A percentile compares a stretch with the other conserved stretches of the same genome.
phyloP scores from a whole-genome alignment of 129 eudicot genomes.

The Centrapalus pauciflorus region DNA sequence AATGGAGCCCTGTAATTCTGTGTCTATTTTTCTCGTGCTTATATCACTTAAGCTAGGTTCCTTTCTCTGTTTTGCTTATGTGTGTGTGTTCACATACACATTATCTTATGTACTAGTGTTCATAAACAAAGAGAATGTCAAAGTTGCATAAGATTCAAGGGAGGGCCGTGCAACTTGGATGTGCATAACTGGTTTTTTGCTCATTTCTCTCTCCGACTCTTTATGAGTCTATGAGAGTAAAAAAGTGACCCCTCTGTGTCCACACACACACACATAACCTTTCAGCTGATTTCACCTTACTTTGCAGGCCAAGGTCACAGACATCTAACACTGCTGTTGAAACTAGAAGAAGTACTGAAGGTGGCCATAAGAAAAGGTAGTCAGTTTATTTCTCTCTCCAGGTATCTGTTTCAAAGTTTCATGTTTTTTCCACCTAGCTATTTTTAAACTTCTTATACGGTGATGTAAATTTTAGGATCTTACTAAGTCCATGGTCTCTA shows the following conservation, averaged over 20 bases:
- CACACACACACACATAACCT: background rate
- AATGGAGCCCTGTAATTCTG: background rate
- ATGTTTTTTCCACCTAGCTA: slow-evolving; percentile 1
- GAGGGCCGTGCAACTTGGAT: slow-evolving; percentile 1
- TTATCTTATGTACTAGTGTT: background rate
- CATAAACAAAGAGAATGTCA: background rate
- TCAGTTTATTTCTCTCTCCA: background rate
- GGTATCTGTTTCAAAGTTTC: background rate
- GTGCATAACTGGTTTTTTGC: background rate
- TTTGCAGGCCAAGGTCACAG: slow-evolving; percentile 59
- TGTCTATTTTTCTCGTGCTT: slow-evolving; percentile 1
- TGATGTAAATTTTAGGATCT: slow-evolving; percentile 1
- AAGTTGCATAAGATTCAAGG: slow-evolving; percentile 11
- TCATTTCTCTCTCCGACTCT: background rate
- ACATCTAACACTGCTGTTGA: slow-evolving; percentile 36
- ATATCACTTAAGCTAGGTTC: background rate
- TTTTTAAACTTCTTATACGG: background rate
- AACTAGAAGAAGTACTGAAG: slow-evolving; percentile 46
- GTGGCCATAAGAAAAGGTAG: slow-evolving; percentile 76
- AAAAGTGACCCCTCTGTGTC: background rate
- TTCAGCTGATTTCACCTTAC: slow-evolving; percentile 11
- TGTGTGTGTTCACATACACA: background rate
- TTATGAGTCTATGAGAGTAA: background rate
- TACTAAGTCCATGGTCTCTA: background rate
- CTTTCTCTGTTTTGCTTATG: background rate